phyloP scores from a whole-genome alignment of 768 basidiomycete species.

The Rhizopogon vulgaris region DNA sequence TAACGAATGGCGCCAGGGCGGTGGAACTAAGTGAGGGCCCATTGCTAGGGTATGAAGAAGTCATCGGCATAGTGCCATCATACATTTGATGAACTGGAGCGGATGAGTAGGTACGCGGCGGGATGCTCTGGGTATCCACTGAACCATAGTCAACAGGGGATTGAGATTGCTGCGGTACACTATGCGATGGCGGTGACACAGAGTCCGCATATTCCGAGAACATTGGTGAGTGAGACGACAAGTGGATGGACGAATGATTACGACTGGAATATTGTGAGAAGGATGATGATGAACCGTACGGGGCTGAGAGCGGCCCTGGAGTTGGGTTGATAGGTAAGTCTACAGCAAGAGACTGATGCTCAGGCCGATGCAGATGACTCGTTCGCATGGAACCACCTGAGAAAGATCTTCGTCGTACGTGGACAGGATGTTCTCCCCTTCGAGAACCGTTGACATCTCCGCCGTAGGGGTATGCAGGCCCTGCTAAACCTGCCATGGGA shows the following conservation, averaged over 20 bases:
- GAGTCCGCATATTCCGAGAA: conserved; percentile 14
- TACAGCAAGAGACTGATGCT: conserved; percentile 5
- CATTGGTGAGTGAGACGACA: conserved; percentile 8
- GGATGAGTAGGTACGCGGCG: conserved; percentile 15
- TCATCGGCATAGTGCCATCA: conserved; percentile 8
- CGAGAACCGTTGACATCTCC: conserved; percentile 14
- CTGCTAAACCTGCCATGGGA: conserved; percentile 26
- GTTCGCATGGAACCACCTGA: conserved; percentile 11
- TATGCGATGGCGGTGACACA: conserved; percentile 1
- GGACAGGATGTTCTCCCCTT: conserved; percentile 12
- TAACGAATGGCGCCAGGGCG: conserved; percentile 8
- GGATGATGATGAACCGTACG: conserved; percentile 8
- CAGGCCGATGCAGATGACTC: conserved; percentile 10
- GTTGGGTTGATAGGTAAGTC: conserved; percentile 8
- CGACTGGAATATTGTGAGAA: conserved; percentile 10
- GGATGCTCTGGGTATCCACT: conserved; percentile 7
- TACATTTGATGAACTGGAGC: conserved; percentile 11
- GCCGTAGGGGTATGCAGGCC: conserved; percentile 23
- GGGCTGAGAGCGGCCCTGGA: conserved; percentile 6
- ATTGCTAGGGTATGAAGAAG: conserved; percentile 8
- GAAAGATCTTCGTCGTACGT: conserved; percentile 24
- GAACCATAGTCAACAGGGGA: conserved; percentile 6
- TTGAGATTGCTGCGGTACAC: conserved; percentile 8
- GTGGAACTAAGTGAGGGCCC: conserved; percentile 5
- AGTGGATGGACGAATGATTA: conserved; percentile 2